Conservation (phyloP, 345 rosid genomes). For the Pugionium dolabratum region DNA sequence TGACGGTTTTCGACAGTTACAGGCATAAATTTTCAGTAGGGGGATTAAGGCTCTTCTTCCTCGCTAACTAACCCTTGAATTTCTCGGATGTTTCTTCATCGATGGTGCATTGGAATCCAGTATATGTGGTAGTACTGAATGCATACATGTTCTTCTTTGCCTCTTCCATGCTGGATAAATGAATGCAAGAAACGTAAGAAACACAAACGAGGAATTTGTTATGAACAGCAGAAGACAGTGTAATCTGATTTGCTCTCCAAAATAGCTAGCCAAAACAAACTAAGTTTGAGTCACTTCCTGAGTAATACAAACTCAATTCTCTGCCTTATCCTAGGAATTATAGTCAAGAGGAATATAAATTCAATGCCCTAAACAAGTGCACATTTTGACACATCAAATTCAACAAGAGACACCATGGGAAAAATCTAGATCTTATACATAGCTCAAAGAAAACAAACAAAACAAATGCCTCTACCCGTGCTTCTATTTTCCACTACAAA, state of each 20-base stretch:
- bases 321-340: background rate
- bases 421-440: conserved; percentile 4
- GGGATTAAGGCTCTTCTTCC: background rate
- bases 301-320: background rate
- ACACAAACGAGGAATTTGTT: background rate
- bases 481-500: background rate
- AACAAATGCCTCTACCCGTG: background rate
- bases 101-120: conserved; percentile 91
- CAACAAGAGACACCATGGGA: background rate
- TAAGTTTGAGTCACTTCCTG: background rate
- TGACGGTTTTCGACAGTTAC: background rate
- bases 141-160: conserved; percentile 97
- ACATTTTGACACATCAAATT: conserved; percentile 3
- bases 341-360: background rate
- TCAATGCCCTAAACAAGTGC: background rate
- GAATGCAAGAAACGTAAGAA: conserved; percentile 10
- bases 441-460: conserved; percentile 8
- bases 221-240: conserved; percentile 8
- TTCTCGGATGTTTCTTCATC: conserved; percentile 85
- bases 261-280: background rate
- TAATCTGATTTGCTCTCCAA: background rate
- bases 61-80: conserved; percentile 74
- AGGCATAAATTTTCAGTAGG: conserved; percentile 1
- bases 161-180: conserved; percentile 76
- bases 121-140: conserved; percentile 88